Evolutionary conservation across 257 asterid species (phyloP).

Genomic region (Nicotiana obtusifolia): DNA sequence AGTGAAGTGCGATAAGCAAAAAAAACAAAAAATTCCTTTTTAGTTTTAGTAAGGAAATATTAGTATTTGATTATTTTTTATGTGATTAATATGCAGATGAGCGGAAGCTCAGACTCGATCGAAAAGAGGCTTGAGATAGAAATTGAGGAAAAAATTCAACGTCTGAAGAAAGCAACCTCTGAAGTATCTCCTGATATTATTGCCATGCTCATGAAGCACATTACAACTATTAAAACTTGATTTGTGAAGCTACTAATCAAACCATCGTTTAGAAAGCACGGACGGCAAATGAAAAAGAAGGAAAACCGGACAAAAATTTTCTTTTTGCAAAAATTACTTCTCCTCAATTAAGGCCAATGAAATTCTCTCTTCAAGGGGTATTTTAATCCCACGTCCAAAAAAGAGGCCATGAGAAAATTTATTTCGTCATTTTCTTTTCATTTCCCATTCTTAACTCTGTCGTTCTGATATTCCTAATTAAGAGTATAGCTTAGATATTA

Average conservation of each 20-base stretch:
- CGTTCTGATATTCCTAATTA: too few species aligned
- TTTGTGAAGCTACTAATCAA: background rate
- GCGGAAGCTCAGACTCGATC: slow-evolving; percentile 60
- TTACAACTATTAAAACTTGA: slow-evolving; percentile 31
- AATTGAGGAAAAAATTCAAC: slow-evolving; percentile 47
- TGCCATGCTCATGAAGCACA: slow-evolving; percentile 47
- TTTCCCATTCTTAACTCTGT: background rate
- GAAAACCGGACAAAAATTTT: background rate
- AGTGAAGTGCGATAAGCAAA: too few species aligned
- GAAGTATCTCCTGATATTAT: slow-evolving; percentile 50
- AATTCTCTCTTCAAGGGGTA: too few species aligned
- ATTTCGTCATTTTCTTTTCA: background rate
- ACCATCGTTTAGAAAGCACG: too few species aligned
- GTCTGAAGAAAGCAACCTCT: slow-evolving; percentile 42
- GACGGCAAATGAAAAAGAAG: too few species aligned
- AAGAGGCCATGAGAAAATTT: background rate
- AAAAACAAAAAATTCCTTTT: too few species aligned
- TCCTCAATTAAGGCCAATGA: too few species aligned
- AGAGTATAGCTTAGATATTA: background rate
- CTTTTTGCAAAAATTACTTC: background rate
- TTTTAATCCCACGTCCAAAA: background rate
- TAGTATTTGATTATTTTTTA: background rate
- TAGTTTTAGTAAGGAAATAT: too few species aligned
- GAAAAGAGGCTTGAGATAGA: slow-evolving; percentile 67
- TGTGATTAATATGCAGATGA: slow-evolving; percentile 27